phyloP scores from a whole-genome alignment of 1,284 basidiomycete species.

The Malassezia pachydermatis region DNA sequence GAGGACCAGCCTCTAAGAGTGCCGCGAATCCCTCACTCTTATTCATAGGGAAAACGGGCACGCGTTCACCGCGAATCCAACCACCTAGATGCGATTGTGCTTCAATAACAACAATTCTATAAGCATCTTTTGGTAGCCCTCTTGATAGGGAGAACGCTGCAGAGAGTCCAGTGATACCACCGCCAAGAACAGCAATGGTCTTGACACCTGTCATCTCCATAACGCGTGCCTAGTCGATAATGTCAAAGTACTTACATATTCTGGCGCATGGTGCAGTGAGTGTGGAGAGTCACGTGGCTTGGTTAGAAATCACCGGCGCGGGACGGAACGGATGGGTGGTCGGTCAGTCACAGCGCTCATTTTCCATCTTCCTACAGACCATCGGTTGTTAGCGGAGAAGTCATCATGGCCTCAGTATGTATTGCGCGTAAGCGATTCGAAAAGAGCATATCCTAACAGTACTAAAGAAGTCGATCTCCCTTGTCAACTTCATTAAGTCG shows the following conservation, averaged over 20 bases:
- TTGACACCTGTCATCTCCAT: not conserved
- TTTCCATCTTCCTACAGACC: slow-evolving; percentile 10
- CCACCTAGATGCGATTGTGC: slow-evolving; percentile 62
- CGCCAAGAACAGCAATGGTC: slow-evolving; percentile 60
- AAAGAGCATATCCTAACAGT: not conserved
- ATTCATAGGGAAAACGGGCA: slow-evolving; percentile 43
- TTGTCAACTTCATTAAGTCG: slow-evolving; percentile 66
- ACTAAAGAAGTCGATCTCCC: slow-evolving; percentile 56
- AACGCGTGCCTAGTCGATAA: not conserved
- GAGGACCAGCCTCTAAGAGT: slow-evolving; percentile 37
- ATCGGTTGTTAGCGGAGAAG: slow-evolving; percentile 3
- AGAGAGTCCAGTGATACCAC: slow-evolving; percentile 70
- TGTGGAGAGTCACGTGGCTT: slow-evolving; percentile 16
- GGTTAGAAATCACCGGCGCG: slow-evolving; percentile 18
- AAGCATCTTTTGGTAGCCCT: slow-evolving; percentile 54
- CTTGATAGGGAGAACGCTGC: slow-evolving; percentile 67
- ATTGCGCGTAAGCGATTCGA: not conserved
- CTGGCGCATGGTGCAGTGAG: not conserved
- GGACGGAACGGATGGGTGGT: slow-evolving; percentile 18
- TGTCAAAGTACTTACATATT: not conserved
- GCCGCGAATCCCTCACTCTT: slow-evolving; percentile 18
- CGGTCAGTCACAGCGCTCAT: not conserved
- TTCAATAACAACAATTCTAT: slow-evolving; percentile 61
- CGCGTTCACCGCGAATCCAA: slow-evolving; percentile 64
- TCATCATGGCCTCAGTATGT: slow-evolving; percentile 18